Evolutionary conservation across 2,329 filamentous ascomycete species (phyloP).

Genomic region (Colletotrichum euphorbiae): DNA sequence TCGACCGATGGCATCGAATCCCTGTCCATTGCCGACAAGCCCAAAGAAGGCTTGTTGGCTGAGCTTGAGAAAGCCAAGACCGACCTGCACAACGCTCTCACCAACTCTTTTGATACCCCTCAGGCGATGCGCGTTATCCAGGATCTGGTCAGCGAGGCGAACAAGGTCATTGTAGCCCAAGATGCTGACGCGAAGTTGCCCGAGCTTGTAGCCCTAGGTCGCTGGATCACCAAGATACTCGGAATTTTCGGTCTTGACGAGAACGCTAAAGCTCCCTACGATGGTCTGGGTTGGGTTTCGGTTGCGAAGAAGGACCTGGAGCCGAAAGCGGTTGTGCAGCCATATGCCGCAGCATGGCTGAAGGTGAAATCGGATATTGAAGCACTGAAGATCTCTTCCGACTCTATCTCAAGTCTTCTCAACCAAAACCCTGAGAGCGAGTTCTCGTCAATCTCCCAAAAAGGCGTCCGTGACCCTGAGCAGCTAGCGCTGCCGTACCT

Average conservation of each 20-base stretch:
- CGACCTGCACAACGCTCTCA: constrained; percentile 70
- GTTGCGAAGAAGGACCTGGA: constrained; percentile 53
- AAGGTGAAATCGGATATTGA: constrained; percentile 60
- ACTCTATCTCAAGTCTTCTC: constrained; percentile 57
- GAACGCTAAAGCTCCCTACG: constrained; percentile 64
- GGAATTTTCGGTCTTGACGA: constrained; percentile 86
- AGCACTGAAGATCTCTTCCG: constrained; percentile 61
- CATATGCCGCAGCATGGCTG: constrained; percentile 59
- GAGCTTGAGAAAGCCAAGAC: constrained; percentile 65
- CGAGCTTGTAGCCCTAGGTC: constrained; percentile 69
- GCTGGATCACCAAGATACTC: constrained; percentile 86
- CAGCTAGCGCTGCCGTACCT: constrained; percentile 67
- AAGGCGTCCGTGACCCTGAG: constrained; percentile 63
- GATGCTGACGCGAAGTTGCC: constrained; percentile 57
- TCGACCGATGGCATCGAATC: constrained; percentile 49
- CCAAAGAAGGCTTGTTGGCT: constrained; percentile 46
- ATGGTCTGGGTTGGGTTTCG: constrained; percentile 67
- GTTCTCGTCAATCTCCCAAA: constrained; percentile 57
- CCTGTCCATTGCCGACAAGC: constrained; percentile 51
- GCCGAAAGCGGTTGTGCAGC: constrained; percentile 56
- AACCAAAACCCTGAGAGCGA: constrained; percentile 57
- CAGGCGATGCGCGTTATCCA: constrained; percentile 82
- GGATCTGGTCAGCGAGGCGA: constrained; percentile 82
- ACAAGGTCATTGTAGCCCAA: constrained; percentile 60
- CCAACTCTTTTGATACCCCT: constrained; percentile 90